Percentiles rank a stretch among this genome's conserved stretches.
Evolutionary conservation across 768 basidiomycete genomes (phyloP).

Genomic region (Boletus rubropictus): DNA sequence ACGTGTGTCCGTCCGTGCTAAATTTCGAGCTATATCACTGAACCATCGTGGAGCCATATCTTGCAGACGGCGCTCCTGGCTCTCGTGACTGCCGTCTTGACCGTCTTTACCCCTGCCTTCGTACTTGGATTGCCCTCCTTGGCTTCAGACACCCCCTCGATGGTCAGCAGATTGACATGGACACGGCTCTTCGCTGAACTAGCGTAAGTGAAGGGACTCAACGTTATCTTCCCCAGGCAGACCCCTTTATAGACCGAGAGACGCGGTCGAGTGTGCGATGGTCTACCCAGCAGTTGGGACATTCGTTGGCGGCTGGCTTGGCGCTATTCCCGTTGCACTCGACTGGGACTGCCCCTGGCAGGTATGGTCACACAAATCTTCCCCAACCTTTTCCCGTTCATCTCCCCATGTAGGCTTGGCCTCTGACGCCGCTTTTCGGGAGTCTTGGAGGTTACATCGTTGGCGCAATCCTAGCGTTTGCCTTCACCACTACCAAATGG

Average conservation of each 20-base stretch:
- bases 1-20: conserved; percentile 37
- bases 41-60: conserved; percentile 37
- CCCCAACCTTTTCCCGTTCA: not conserved
- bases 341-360: conserved; percentile 99
- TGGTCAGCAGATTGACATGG: conserved; percentile 62
- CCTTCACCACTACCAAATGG: conserved; percentile 34
- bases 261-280: conserved; percentile 69
- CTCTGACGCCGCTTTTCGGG: conserved; percentile 70
- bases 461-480: conserved; percentile 52
- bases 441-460: conserved; percentile 62
- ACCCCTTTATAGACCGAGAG: conserved; percentile 40
- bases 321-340: conserved; percentile 78
- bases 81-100: conserved; percentile 60
- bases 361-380: conserved; percentile 42
- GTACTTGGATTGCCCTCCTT: conserved; percentile 58
- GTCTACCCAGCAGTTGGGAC: conserved; percentile 76
- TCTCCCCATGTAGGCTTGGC: conserved; percentile 62
- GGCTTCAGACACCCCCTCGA: conserved; percentile 36
- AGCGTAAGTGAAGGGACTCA: conserved; percentile 48
- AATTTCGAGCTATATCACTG: not conserved
- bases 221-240: not conserved
- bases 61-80: conserved; percentile 64
- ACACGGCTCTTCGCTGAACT: conserved; percentile 76
- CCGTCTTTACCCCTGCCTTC: conserved; percentile 63
- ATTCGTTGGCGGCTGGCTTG: conserved; percentile 72